Evolutionary conservation across 2,329 filamentous ascomycete species (phyloP).

Genomic region (Xylaria sp.): DNA sequence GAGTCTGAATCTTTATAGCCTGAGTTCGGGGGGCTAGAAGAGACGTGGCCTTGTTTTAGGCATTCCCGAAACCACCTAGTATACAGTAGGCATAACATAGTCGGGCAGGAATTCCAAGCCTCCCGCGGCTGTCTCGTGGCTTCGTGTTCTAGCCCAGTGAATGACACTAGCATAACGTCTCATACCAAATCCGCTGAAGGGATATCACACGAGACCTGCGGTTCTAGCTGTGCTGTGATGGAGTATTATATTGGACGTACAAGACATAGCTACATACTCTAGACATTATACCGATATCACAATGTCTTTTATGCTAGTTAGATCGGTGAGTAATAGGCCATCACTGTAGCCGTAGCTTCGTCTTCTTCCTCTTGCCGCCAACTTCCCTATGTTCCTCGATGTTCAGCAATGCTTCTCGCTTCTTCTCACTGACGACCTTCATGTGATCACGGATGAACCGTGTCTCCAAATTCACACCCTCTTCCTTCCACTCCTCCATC

Average conservation of each 20-base stretch:
- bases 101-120: background rate
- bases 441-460: constrained; percentile 85
- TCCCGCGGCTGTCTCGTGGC: background rate
- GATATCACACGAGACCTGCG: background rate
- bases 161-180: constrained; percentile 8
- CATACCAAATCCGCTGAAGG: background rate
- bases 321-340: background rate
- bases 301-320: background rate
- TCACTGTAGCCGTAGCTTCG: constrained; percentile 60
- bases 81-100: background rate
- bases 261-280: background rate
- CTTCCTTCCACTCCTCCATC: constrained; percentile 88
- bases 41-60: constrained; percentile 2
- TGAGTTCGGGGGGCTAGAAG: constrained; percentile 4
- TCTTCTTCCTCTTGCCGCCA: constrained; percentile 80
- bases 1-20: background rate
- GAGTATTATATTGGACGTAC: background rate
- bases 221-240: background rate
- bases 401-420: constrained; percentile 88
- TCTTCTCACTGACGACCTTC: constrained; percentile 94
- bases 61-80: background rate
- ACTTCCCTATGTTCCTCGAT: constrained; percentile 94
- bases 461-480: constrained; percentile 93
- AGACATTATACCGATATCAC: background rate
- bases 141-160: constrained; percentile 13